Percentiles rank a stretch among this genome's conserved stretches.
Evolutionary conservation across 2,329 filamentous ascomycete species (phyloP).

Genomic region (Trichothecium sympodiale): DNA sequence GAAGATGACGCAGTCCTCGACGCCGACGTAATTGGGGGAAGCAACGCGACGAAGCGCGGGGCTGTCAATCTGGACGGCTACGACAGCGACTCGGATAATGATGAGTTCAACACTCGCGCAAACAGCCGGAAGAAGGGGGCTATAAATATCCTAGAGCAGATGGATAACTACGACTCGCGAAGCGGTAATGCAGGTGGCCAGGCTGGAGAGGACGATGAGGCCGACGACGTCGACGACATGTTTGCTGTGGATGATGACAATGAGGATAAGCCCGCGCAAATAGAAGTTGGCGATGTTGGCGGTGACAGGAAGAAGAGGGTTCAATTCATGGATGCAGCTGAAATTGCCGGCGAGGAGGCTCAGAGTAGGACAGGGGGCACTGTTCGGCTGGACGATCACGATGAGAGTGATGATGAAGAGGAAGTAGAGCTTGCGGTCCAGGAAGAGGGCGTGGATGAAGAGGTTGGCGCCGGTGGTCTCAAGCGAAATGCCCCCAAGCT

Average conservation of each 20-base stretch:
- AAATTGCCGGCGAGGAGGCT: constrained; percentile 71
- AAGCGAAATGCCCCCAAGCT: constrained; percentile 90
- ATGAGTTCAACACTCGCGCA: constrained; percentile 71
- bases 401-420: constrained; percentile 51
- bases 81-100: constrained; percentile 86
- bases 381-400: constrained; percentile 48
- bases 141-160: constrained; percentile 37
- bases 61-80: constrained; percentile 96
- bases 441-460: constrained; percentile 72
- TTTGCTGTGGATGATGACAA: constrained; percentile 63
- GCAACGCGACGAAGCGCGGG: constrained; percentile 72
- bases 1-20: constrained; percentile 67
- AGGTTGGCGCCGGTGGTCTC: constrained; percentile 79
- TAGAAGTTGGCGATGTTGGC: constrained; percentile 20
- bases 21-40: constrained; percentile 82
- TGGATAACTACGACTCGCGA: constrained; percentile 42
- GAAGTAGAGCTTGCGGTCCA: constrained; percentile 60
- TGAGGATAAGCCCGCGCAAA: constrained; percentile 27
- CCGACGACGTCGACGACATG: constrained; percentile 70
- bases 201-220: constrained; percentile 21
- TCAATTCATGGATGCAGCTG: constrained; percentile 42
- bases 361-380: constrained; percentile 64
- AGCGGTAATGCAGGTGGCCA: constrained; percentile 16
- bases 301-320: constrained; percentile 54
- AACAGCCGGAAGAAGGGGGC: constrained; percentile 42